Evolutionary conservation across 768 basidiomycete genomes (phyloP).

Genomic region (Sporobolomyces roseus): DNA sequence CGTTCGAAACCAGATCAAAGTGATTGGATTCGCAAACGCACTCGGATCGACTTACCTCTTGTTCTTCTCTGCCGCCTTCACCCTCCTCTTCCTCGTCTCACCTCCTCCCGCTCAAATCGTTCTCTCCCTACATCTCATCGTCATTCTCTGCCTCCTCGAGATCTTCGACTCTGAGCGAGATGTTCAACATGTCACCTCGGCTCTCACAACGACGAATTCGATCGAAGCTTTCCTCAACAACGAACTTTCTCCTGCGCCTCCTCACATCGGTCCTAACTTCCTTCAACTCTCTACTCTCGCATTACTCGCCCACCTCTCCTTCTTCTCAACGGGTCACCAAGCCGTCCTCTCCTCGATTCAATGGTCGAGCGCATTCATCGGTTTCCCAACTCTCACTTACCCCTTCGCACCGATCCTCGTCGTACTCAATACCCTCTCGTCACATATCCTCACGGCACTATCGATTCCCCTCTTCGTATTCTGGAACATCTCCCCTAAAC

Average conservation of each 20-base stretch:
- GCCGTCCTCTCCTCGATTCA: constrained; percentile 81
- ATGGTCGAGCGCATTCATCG: constrained; percentile 89
- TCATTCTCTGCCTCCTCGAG: constrained; percentile 73
- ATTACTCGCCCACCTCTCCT: constrained; percentile 69
- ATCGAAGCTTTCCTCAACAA: constrained; percentile 44
- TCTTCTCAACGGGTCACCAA: constrained; percentile 90
- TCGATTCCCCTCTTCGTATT: constrained; percentile 67
- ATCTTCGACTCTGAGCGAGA: constrained; percentile 77
- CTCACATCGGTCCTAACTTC: constrained; percentile 53
- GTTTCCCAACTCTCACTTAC: constrained; percentile 64
- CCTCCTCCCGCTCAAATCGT: constrained; percentile 81
- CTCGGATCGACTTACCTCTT: constrained; percentile 83
- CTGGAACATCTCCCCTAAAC: constrained; percentile 75
- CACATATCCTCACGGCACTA: constrained; percentile 61
- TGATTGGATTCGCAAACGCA: constrained; percentile 83
- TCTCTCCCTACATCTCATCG: constrained; percentile 61
- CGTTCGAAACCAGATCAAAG: constrained; percentile 49
- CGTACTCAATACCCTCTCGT: constrained; percentile 68
- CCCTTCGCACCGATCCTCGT: constrained; percentile 72
- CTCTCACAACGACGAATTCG: constrained; percentile 12
- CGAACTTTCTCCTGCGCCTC: constrained; percentile 49
- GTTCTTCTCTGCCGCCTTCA: constrained; percentile 68
- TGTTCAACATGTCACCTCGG: constrained; percentile 42
- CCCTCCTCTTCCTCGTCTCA: constrained; percentile 59
- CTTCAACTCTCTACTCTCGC: constrained; percentile 69